phyloP scores from a whole-genome alignment of 805 yeast genomes.

The Barnettozyma botsteinii region DNA sequence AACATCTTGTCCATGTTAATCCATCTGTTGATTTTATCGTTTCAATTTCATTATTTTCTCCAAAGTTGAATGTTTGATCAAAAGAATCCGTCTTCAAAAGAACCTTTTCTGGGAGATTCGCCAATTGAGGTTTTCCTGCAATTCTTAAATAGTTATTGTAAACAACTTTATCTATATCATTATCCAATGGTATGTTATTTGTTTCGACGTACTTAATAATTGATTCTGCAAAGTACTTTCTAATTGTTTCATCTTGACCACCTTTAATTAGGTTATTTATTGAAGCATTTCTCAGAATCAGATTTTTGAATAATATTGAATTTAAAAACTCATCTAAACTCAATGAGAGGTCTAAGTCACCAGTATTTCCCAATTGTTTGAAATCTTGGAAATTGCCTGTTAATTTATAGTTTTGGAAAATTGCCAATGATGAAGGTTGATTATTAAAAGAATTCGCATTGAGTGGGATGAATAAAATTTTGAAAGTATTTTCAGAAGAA shows the following conservation, averaged over 20 bases:
- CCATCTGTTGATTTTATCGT: slow-evolving; percentile 12
- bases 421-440: slow-evolving; percentile 17
- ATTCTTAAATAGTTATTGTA: slow-evolving; percentile 7
- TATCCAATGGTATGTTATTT: slow-evolving; percentile 5
- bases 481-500: slow-evolving; percentile 17
- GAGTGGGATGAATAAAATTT: slow-evolving; percentile 17
- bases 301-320: slow-evolving; percentile 3
- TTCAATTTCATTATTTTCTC: slow-evolving; percentile 7
- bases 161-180: slow-evolving; percentile 15
- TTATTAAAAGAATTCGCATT: not conserved
- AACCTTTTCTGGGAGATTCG: slow-evolving; percentile 1
- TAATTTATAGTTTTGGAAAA: slow-evolving; percentile 19
- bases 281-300: slow-evolving; percentile 3
- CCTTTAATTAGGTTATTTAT: slow-evolving; percentile 16
- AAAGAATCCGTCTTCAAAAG: slow-evolving; percentile 12
- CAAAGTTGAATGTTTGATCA: slow-evolving; percentile 18
- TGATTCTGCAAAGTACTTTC: slow-evolving; percentile 12
- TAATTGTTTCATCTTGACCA: slow-evolving; percentile 15
- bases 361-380: not conserved
- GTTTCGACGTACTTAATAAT: slow-evolving; percentile 13
- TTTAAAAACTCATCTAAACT: slow-evolving; percentile 13
- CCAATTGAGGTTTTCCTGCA: not conserved
- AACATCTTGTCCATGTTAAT: slow-evolving; percentile 23
- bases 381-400: slow-evolving; percentile 3
- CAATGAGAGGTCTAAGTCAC: not conserved